phyloP scores from a whole-genome alignment of 176 grass and related monocot species.

The Panicum miliaceum region DNA sequence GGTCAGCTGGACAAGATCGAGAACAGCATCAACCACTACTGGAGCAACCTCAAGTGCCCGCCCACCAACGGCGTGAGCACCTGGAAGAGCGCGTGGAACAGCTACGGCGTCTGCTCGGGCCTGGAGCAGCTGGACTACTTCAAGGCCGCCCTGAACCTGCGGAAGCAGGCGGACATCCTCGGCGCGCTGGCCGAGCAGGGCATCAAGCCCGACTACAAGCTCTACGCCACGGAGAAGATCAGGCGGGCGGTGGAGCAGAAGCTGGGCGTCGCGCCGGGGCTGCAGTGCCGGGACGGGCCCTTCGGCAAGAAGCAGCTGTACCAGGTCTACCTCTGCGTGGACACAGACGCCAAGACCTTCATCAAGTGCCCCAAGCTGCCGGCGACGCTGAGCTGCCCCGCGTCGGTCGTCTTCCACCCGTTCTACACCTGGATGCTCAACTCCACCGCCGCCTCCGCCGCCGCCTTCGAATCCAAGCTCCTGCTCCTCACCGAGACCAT shows the following conservation, averaged over 20 bases:
- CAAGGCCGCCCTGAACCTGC: slow-evolving; percentile 35
- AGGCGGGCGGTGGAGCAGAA: slow-evolving; percentile 20
- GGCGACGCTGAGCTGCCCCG: slow-evolving; percentile 22
- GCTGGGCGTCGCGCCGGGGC: slow-evolving; percentile 32
- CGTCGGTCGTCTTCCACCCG: slow-evolving; percentile 38
- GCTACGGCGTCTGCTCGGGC: slow-evolving; percentile 58
- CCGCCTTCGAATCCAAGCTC: slow-evolving; percentile 22
- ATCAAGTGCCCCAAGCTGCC: slow-evolving; percentile 52
- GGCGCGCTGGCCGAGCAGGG: slow-evolving; percentile 18
- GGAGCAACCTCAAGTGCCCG: slow-evolving; percentile 56
- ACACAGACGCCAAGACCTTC: slow-evolving; percentile 39
- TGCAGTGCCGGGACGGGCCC: slow-evolving; percentile 43
- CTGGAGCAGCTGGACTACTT: slow-evolving; percentile 53
- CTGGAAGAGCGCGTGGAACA: slow-evolving; percentile 47
- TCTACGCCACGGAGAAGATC: slow-evolving; percentile 40
- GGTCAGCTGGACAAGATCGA: slow-evolving; percentile 30
- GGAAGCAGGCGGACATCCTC: slow-evolving; percentile 28
- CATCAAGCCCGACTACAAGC: slow-evolving; percentile 41
- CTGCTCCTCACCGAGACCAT: neutral
- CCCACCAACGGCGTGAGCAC: slow-evolving; percentile 26
- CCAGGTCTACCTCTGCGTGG: slow-evolving; percentile 49
- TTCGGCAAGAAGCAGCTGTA: slow-evolving; percentile 47
- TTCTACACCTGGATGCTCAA: slow-evolving; percentile 54
- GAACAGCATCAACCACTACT: slow-evolving; percentile 55
- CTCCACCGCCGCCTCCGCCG: neutral